Evolutionary conservation across 2,329 filamentous ascomycete genomes (phyloP).

Genomic region (Alternaria brassicae): DNA sequence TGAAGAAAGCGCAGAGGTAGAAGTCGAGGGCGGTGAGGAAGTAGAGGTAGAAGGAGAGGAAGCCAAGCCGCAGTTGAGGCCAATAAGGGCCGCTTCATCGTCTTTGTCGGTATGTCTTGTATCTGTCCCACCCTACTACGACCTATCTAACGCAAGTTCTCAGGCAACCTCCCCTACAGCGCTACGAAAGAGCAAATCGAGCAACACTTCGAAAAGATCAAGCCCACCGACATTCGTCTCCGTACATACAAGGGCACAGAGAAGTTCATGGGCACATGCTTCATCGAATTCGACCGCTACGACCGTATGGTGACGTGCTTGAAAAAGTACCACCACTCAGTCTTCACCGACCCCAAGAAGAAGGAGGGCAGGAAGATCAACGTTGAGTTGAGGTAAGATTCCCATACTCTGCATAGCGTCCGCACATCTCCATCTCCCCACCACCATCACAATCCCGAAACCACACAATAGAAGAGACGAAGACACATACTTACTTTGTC

Average conservation of each 20-base stretch:
- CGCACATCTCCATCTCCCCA: neutral
- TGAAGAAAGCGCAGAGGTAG: slow-evolving; percentile 25
- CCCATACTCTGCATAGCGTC: no score
- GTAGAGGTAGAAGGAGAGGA: slow-evolving; percentile 26
- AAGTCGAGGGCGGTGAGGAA: slow-evolving; percentile 23
- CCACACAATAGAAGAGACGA: neutral
- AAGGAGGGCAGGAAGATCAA: slow-evolving; percentile 78
- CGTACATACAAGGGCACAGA: slow-evolving; percentile 48
- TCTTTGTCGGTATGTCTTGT: slow-evolving; percentile 70
- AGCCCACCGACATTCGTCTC: slow-evolving; percentile 70
- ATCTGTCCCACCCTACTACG: neutral
- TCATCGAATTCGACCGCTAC: slow-evolving; percentile 86
- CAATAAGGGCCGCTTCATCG: slow-evolving; percentile 70
- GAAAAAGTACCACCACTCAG: slow-evolving; percentile 86
- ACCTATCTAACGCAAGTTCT: slow-evolving; percentile 23
- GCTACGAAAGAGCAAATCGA: slow-evolving; percentile 74
- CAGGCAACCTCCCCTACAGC: slow-evolving; percentile 86
- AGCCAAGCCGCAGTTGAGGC: slow-evolving; percentile 15
- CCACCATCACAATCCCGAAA: neutral
- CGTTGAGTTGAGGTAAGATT: slow-evolving; percentile 78
- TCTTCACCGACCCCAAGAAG: slow-evolving; percentile 68
- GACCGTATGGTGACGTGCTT: slow-evolving; percentile 93
- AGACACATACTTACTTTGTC: slow-evolving; percentile 14
- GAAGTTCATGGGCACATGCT: slow-evolving; percentile 51
- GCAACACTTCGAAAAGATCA: slow-evolving; percentile 79